Evolutionary conservation across 2,329 filamentous ascomycete genomes (phyloP), one percentile per base, ranked within the genome.

Genomic region (Phaeosphaeriaceae sp.): DNA sequence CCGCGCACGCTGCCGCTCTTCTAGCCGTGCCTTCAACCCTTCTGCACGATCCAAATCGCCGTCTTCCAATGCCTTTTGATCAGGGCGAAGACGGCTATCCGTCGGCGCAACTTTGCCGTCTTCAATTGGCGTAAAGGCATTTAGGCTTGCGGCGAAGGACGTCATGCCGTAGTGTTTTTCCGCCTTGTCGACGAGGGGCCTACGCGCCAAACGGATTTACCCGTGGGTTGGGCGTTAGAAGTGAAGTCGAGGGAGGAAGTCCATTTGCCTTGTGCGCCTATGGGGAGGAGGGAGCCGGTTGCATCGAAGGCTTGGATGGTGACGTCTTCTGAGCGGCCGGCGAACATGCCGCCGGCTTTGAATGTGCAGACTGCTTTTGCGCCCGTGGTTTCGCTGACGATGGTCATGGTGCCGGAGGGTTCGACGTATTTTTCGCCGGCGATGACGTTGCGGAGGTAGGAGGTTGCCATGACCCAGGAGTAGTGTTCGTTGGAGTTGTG

Each of bases 361-460:
- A 99, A 99, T 48, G 93, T 92, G 38, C 91, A 85, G n/a, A 87
- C 81, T 1, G 92, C 90, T 69, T 90, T 92, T 59, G 89, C 86
- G 6, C 92, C 91, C 0, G 87, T 91, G 4, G 83, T 88, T 66
- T 99, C 94, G 70, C 93, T 93, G 58, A 84, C 77, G 28, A 99
- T 84, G 18, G 87, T 86, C 90, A 97, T 94, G 35, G 84, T 90
- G 37, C 92, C 92, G 1, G 95, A 90, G 0, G 94, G 94, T 75
- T 99, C 94, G 11, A 97, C 86, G 69, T 99, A 99, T 75, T 97
- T 99, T 74, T 99, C 94, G 32, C 94, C 94, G 64, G 96, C 93
- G 46, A 99, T 95, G 43, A 99, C 91, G 70, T 99, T 99, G 39
- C 94, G 86, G 46, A 99, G 77, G 75, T 97, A 97, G 58, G 89